A percentile compares a stretch with the other conserved stretches of the same genome.
These are phyloP conservation scores for Solanum etuberosum DNA, from an alignment of 257 asterid species.

Conservation along the genomic window DNA sequence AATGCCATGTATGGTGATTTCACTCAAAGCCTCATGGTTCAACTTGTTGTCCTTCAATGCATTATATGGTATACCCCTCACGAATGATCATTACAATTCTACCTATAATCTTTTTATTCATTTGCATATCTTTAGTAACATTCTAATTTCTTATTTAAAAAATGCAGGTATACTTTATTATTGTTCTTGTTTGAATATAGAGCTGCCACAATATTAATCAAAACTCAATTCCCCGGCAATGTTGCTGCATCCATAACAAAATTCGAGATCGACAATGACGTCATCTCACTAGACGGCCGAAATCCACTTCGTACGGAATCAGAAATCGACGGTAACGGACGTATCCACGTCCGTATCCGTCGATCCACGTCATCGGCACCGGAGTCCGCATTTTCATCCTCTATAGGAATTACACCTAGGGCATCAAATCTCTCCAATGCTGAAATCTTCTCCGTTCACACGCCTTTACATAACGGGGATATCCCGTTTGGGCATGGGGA, in stretches of 20 bases:
- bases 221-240: constrained; percentile 46
- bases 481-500: not conserved
- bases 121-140: too few relatives aligned
- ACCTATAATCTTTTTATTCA: too few relatives aligned
- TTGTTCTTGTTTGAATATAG: constrained; percentile 67
- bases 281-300: constrained; percentile 66
- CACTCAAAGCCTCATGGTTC: constrained; percentile 59
- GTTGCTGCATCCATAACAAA: constrained; percentile 50
- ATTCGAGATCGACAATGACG: constrained; percentile 49
- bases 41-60: constrained; percentile 67
- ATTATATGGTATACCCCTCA: constrained; percentile 74
- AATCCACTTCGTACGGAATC: constrained; percentile 66
- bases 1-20: constrained; percentile 68
- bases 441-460: constrained; percentile 50
- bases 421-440: constrained; percentile 55
- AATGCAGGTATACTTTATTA: constrained; percentile 54
- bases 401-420: constrained; percentile 50
- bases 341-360: constrained; percentile 50
- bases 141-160: not conserved
- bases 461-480: constrained; percentile 26
- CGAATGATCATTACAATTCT: too few relatives aligned
- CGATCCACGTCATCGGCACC: constrained; percentile 53
- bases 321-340: constrained; percentile 40
- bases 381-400: constrained; percentile 28
- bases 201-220: constrained; percentile 53